Evolutionary conservation across 225 moss, liverwort and hornwort species (phyloP), one percentile per base, ranked within the genome.

Genomic region (Neckera pumila): DNA sequence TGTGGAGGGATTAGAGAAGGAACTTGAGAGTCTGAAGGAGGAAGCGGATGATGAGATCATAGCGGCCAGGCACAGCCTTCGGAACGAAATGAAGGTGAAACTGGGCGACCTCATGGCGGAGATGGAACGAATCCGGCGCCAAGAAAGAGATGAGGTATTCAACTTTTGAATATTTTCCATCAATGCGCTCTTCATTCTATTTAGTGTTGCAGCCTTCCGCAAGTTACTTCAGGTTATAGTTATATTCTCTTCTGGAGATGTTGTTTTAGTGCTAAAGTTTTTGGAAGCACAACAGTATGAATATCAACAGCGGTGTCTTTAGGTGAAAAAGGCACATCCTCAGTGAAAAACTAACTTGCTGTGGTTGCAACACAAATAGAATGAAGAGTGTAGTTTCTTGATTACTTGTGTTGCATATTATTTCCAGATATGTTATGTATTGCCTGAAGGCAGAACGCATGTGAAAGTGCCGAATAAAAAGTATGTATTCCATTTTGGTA

Each of bases 1-100:
- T 87, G 92, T 99, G 62, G 97, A 97, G 89, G 95, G 94, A 72
- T 86, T 99, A 84, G 97, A 99, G 87, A 97, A 96, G 90, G 97
- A 96, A 84, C 86, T 99, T 17, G 97, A 97, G 87, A 96, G 85
- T 72, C 73, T 99, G 58, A 97, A 96, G 81, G 99, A 96, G 43
- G 96, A 97, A 88, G 94, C 94, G 80, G 97, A 99, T 73, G 96
- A 96, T 82, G 98, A 96, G 83, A 91, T 98, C 56, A 89, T 95
- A 60, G 96, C 96, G 45, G 89, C 96, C 53, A 97, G 96, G 89
- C 96, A 94, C 85, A 96, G 94, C 81, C 94, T 99, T 77, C 93
- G 91, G 30, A 95, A 91, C 77, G 99, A 99, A 76, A 91, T 99
- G 84, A 96, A 95, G 86, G 86, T 91, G 43, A 93, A 96, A 78